Base-by-base conservation (phyloP, 768 basidiomycete species). In the Psilocybe azurescens region DNA sequence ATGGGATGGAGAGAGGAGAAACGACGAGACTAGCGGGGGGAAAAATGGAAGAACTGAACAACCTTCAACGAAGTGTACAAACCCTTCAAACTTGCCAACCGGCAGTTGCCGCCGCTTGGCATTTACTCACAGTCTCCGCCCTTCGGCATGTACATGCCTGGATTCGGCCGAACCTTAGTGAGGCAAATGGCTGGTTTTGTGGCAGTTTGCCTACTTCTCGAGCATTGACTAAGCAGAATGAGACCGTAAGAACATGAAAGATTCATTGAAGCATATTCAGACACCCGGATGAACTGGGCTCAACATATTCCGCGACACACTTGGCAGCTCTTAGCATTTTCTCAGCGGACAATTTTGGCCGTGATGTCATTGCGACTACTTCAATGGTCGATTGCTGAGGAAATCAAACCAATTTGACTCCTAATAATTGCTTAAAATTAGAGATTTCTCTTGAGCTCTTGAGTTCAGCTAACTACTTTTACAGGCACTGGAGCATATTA, bases 51-150 rank as follows among this genome's bases (percentile, higher is more conserved):
- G 46, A 54, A 36, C 47, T 46, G 52, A 57, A 51, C 49, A 56
- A 29, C 41, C 36, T 20, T 48, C n/a, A 48, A 20, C 51, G 39
- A 53, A 44, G 3, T 18, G 16, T 28, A 14, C 60, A 24, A 47
- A 18, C 54, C 7, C 11, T 38, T 20, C 16, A 14, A 30, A 14
- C 60, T 56, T 62, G 52, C 53, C 62, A 63, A 63, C 62, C 62
- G 62, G 59, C 59, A 46, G 52, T 62, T 41, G 52, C 72, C n/a
- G 57, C 14, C 3, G 10, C 56, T 50, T 58, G 54, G 54, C 54
- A 56, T 38, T 6, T 24, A 24, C 24, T 24, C 24, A 24, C 24
- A 24, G 0, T 24, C 24, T 5, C n/a, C 10, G 48, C 48, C 2
- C 24, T 30, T 52, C 50, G 50, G 50, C 50, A 52, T 20, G 30